Conservation (phyloP, 495 filamentous ascomycete genomes). For the Aspergillus leporis region DNA sequence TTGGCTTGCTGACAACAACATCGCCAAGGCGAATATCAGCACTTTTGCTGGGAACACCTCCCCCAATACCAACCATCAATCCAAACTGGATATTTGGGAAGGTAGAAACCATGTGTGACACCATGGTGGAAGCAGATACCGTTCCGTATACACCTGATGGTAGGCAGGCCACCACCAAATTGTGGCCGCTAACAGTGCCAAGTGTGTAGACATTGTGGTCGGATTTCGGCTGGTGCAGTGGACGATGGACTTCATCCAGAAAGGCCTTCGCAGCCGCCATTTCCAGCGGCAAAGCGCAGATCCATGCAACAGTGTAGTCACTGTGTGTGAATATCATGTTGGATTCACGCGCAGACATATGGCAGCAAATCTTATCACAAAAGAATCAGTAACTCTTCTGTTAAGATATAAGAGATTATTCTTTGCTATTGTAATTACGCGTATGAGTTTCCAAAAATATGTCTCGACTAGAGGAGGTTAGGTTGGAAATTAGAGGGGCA, state of each 20-base stretch:
- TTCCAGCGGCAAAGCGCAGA: too few relatives aligned
- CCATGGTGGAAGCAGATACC: background rate
- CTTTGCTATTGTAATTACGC: too few relatives aligned
- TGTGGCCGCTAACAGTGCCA: background rate
- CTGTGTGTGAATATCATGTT: background rate
- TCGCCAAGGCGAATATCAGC: background rate
- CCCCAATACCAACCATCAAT: slow-evolving; percentile 4
- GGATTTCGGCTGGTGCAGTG: background rate
- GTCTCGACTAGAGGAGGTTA: too few relatives aligned
- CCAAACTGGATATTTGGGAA: background rate
- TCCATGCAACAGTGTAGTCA: background rate
- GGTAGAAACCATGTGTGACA: background rate
- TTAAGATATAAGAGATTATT: too few relatives aligned
- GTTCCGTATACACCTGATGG: background rate
- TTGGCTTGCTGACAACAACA: too few relatives aligned
- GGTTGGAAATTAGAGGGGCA: too few relatives aligned
- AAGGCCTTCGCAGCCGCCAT: slow-evolving; percentile 4
- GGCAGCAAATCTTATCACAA: too few relatives aligned
- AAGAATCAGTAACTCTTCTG: too few relatives aligned
- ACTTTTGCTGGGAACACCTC: background rate
- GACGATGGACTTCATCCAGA: background rate
- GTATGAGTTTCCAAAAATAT: too few relatives aligned
- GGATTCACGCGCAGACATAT: too few relatives aligned
- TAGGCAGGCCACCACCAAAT: slow-evolving; percentile 4
- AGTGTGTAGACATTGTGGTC: slow-evolving; percentile 7